phyloP scores from a whole-genome alignment of 1,284 basidiomycete species.

The Farysia itapuensis region DNA sequence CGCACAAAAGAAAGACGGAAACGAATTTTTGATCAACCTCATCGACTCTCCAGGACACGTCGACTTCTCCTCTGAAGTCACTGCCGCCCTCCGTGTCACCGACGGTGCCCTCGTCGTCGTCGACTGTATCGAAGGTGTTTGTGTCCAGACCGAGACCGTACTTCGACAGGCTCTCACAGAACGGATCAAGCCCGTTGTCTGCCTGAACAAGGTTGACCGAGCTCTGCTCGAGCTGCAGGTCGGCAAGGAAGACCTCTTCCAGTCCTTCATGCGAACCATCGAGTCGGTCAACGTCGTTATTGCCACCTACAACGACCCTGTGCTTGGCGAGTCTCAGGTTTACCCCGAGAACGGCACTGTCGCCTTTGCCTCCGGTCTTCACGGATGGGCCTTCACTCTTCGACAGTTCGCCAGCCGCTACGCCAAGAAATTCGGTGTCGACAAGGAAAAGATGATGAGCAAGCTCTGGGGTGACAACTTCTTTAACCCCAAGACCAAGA shows the following conservation, averaged over 20 bases:
- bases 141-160: conserved; percentile 99
- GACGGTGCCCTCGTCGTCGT: conserved; percentile 91
- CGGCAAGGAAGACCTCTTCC: conserved; percentile 94
- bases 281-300: conserved; percentile 99
- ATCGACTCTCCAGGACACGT: conserved; percentile 99
- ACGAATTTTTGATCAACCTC: conserved; percentile 99
- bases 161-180: conserved; percentile 95
- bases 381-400: conserved; percentile 99
- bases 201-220: conserved; percentile 99
- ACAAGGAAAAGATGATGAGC: conserved; percentile 96
- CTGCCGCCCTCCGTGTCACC: conserved; percentile 98
- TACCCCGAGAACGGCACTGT: conserved; percentile 99
- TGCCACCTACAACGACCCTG: conserved; percentile 92
- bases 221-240: conserved; percentile 98
- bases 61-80: conserved; percentile 99
- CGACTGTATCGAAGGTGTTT: conserved; percentile 99
- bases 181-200: conserved; percentile 98
- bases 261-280: conserved; percentile 95
- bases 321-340: conserved; percentile 96
- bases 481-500: conserved; percentile 97
- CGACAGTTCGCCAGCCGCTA: conserved; percentile 94
- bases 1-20: conserved; percentile 90
- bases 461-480: conserved; percentile 99
- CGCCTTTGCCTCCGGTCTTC: conserved; percentile 98
- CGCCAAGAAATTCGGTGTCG: conserved; percentile 98